phyloP scores from a whole-genome alignment of 768 basidiomycete species.

The Collybia nuda region DNA sequence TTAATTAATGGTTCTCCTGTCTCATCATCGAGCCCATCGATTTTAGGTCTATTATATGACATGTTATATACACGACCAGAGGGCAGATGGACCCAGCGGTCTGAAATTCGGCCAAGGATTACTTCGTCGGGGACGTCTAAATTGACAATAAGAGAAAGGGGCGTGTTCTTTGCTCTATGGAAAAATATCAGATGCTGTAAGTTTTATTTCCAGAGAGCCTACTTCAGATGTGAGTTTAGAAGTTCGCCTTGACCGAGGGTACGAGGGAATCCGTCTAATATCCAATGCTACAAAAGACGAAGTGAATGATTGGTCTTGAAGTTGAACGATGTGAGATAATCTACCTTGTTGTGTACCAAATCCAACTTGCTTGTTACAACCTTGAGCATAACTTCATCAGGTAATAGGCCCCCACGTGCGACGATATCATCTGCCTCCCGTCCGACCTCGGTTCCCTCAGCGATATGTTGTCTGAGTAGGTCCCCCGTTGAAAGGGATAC shows the following conservation, averaged over 20 bases:
- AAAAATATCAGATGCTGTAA: not conserved
- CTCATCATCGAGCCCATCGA: slow-evolving; percentile 77
- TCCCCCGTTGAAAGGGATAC: slow-evolving; percentile 81
- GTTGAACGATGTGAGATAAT: slow-evolving; percentile 6
- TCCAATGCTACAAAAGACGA: slow-evolving; percentile 66
- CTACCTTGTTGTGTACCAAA: slow-evolving; percentile 61
- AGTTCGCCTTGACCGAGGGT: slow-evolving; percentile 83
- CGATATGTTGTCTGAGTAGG: slow-evolving; percentile 81
- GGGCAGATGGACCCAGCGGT: slow-evolving; percentile 86
- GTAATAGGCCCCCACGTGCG: slow-evolving; percentile 72
- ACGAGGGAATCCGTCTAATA: slow-evolving; percentile 90
- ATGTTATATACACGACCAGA: slow-evolving; percentile 91
- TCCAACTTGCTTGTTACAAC: slow-evolving; percentile 76
- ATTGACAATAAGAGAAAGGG: slow-evolving; percentile 81
- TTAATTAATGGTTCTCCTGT: slow-evolving; percentile 89
- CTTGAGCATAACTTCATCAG: slow-evolving; percentile 78
- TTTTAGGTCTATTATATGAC: slow-evolving; percentile 82
- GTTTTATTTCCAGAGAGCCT: slow-evolving; percentile 18
- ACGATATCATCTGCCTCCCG: slow-evolving; percentile 75
- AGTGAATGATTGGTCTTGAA: not conserved
- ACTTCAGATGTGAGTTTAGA: slow-evolving; percentile 76
- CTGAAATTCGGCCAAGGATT: slow-evolving; percentile 83
- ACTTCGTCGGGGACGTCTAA: slow-evolving; percentile 87
- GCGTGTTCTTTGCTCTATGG: slow-evolving; percentile 55
- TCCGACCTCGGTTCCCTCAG: slow-evolving; percentile 72